Evolutionary conservation across 1,139 yeast species (phyloP).

Genomic region (Candida labiduridarum): DNA sequence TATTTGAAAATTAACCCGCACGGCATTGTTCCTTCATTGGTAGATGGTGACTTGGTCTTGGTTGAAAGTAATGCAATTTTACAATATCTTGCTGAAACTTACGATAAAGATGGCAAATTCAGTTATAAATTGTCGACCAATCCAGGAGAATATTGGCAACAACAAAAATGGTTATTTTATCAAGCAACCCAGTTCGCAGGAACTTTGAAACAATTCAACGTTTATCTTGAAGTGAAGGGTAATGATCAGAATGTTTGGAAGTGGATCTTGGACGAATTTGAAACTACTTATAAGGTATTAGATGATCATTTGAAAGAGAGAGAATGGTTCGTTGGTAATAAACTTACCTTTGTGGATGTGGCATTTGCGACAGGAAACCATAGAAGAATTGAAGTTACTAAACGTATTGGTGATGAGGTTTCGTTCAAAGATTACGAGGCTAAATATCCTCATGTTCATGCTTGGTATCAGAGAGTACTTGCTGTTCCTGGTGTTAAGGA

Average conservation of each 20-base stretch:
- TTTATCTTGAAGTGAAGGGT: background rate
- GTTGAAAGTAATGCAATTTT: slow-evolving; percentile 15
- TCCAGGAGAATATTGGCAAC: slow-evolving; percentile 10
- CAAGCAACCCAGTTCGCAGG: slow-evolving; percentile 11
- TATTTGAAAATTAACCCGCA: slow-evolving; percentile 16
- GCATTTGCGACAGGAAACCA: slow-evolving; percentile 11
- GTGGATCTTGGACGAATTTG: background rate
- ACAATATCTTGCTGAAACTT: slow-evolving; percentile 12
- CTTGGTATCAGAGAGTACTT: slow-evolving; percentile 11
- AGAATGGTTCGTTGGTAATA: slow-evolving; percentile 15
- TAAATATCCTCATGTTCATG: slow-evolving; percentile 10
- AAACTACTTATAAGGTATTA: slow-evolving; percentile 1
- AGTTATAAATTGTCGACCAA: background rate
- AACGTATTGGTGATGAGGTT: slow-evolving; percentile 6
- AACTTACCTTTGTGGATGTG: slow-evolving; percentile 15
- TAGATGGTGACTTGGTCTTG: slow-evolving; percentile 10
- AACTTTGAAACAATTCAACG: slow-evolving; percentile 4
- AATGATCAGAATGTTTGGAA: background rate
- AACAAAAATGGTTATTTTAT: slow-evolving; percentile 12
- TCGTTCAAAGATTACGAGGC: slow-evolving; percentile 7
- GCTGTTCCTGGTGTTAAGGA: slow-evolving; percentile 10
- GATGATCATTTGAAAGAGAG: background rate
- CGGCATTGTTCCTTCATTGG: slow-evolving; percentile 15
- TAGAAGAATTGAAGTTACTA: slow-evolving; percentile 10
- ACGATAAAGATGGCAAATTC: slow-evolving; percentile 11